Evolutionary conservation across 768 basidiomycete genomes (phyloP).

Genomic region (Neoboletus magnificus): DNA sequence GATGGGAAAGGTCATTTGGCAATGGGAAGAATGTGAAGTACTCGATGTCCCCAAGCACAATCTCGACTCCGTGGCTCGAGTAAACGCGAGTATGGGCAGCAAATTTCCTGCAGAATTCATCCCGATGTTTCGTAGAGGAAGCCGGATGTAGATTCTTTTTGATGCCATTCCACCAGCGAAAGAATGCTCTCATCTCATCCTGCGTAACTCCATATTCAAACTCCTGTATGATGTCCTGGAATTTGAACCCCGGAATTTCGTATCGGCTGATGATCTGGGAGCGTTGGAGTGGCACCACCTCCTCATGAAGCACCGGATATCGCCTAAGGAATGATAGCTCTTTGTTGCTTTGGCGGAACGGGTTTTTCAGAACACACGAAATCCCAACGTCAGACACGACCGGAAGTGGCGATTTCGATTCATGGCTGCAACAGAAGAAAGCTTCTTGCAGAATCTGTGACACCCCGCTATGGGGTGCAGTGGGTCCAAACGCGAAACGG

Average conservation of each 20-base stretch:
- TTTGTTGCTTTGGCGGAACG: conserved; percentile 4
- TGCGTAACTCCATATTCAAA: conserved; percentile 8
- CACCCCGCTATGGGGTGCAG: conserved; percentile 28
- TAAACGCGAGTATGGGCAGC: conserved; percentile 38
- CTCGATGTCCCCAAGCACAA: conserved; percentile 57
- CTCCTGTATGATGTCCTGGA: conserved; percentile 6
- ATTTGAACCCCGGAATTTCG: conserved; percentile 1
- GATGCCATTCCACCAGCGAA: conserved; percentile 9
- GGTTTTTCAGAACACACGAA: background rate
- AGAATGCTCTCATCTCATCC: conserved; percentile 7
- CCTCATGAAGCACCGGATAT: conserved; percentile 3
- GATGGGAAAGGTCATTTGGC: conserved; percentile 70
- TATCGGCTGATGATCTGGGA: conserved; percentile 8
- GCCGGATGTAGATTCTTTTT: background rate
- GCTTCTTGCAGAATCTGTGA: conserved; percentile 12
- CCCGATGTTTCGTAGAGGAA: background rate
- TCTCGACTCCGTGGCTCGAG: background rate
- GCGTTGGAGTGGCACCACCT: background rate
- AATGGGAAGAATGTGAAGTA: conserved; percentile 55
- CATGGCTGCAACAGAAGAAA: conserved; percentile 9
- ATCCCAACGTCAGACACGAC: conserved; percentile 13
- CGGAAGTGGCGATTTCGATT: conserved; percentile 6
- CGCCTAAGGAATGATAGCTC: conserved; percentile 6
- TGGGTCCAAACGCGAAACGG: conserved; percentile 67
- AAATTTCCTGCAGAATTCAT: conserved; percentile 34